Evolutionary conservation across 2,329 filamentous ascomycete species (phyloP).

Genomic region (Aurifilum marmelostoma): DNA sequence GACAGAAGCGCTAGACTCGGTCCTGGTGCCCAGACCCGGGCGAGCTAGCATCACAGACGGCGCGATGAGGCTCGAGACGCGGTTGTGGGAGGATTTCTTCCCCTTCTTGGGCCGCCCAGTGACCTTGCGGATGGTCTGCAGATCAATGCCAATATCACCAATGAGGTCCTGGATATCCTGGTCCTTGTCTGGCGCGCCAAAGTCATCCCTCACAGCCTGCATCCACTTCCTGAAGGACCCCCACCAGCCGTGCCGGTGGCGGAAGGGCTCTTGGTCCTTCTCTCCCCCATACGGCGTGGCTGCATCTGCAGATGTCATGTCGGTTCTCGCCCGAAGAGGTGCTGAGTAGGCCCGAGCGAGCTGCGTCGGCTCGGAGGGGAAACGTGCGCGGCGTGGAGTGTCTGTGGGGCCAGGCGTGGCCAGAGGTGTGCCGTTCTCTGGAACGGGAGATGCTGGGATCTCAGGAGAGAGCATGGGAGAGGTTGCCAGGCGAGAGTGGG

Average conservation of each 20-base stretch:
- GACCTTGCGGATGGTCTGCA: constrained; percentile 23
- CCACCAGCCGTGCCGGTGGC: constrained; percentile 23
- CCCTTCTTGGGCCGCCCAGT: constrained; percentile 17
- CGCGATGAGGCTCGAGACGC: constrained; percentile 20
- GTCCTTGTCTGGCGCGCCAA: constrained; percentile 19
- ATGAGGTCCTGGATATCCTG: constrained; percentile 28
- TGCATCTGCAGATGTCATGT: constrained; percentile 1
- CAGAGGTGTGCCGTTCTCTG: not conserved
- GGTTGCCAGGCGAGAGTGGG: not conserved
- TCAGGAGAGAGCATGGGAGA: not conserved
- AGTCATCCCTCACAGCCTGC: constrained; percentile 16
- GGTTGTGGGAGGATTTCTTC: constrained; percentile 10
- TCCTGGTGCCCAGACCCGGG: constrained; percentile 25
- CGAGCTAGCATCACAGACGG: constrained; percentile 25
- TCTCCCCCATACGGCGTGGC: constrained; percentile 6
- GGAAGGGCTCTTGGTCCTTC: constrained; percentile 23
- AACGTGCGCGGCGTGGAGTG: constrained; percentile 8
- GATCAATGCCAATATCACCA: constrained; percentile 28
- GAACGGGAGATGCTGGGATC: not conserved
- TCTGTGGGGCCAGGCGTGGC: not conserved
- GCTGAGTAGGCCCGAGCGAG: constrained; percentile 18
- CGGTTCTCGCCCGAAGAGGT: constrained; percentile 5
- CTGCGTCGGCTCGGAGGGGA: constrained; percentile 15
- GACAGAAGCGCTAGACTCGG: constrained; percentile 8
- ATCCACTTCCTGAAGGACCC: constrained; percentile 23